Base-by-base conservation (phyloP, 2,329 filamentous ascomycete species). In the Fusarium vanettenii region DNA sequence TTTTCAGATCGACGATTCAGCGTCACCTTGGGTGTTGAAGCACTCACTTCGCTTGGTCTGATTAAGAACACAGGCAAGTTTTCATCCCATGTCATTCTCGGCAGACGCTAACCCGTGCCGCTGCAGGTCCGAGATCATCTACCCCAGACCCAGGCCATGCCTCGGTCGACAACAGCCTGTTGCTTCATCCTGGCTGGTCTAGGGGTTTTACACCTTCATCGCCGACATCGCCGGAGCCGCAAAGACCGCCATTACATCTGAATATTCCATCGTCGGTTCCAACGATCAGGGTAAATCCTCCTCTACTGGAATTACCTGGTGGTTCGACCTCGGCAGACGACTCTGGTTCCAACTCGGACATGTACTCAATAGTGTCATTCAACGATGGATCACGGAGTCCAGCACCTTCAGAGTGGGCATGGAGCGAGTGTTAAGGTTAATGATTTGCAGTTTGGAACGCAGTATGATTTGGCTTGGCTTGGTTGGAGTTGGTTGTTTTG, bases 321-420 rank as follows among this genome's bases (percentile, higher is more conserved):
- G 72, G 74, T 11, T 74, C 72, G 13, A 73, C 72, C 9, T 74
- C 72, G 37, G 69, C 66, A 8, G 72, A 72, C 29, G 72, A 74
- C 16, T 70, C 65, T 20, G 55, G 72, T 33, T 75, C 72, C 13
- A 67, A 67, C 5, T 75, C 69, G 72, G 72, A 74, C 31, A 57
- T 63, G 8, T 22, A 48, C 10, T 74, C 72, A 5, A 35, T 63
- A 20, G 61, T 59, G 29, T 74, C 72, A 25, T 70, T 61, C 45
- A 72, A 75, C 2, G 69, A 73, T 20, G 56, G 11, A 39, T n/a
- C 48, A 14, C 67, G 62, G 65, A 74, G 72, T 39, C 72, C 69
- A 61, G 66, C 69, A 13, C 31, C 61, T 62, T 74, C 72, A 11
- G 72, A 73, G 18, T 64, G 55, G 65, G 43, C n/a, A 35, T 33